phyloP scores from a whole-genome alignment of 2,329 filamentous ascomycete species.

The Microcyclospora tardicrescens region DNA sequence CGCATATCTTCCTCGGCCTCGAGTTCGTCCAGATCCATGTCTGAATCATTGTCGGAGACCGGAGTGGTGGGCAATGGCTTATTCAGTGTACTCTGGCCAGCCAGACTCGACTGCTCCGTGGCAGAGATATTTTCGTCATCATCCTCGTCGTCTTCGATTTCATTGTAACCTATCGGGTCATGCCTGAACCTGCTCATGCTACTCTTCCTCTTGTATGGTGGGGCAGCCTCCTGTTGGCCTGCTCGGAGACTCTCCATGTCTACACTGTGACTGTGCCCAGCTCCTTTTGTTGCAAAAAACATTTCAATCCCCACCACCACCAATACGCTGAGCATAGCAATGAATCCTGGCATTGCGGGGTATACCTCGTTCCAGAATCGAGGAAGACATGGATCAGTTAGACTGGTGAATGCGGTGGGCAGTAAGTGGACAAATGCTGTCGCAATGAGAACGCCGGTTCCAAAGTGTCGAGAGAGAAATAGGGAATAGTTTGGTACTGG shows the following conservation, averaged over 20 bases:
- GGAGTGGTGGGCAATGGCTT: constrained; percentile 21
- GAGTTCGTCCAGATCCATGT: constrained; percentile 24
- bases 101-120: constrained; percentile 10
- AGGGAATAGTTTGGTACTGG: constrained; percentile 46
- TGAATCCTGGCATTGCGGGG: constrained; percentile 63
- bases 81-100: constrained; percentile 11
- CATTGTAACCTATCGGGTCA: constrained; percentile 7
- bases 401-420: constrained; percentile 47
- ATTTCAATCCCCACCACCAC: constrained; percentile 78
- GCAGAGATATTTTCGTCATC: constrained; percentile 6
- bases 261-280: constrained; percentile 43
- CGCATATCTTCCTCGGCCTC: constrained; percentile 15
- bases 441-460: constrained; percentile 44
- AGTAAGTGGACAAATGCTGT: constrained; percentile 49
- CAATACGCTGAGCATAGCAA: constrained; percentile 72
- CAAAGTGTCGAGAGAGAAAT: constrained; percentile 47
- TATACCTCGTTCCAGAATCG: constrained; percentile 70
- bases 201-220: constrained; percentile 2
- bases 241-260: constrained; percentile 17
- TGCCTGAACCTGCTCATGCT: constrained; percentile 15
- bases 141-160: constrained; percentile 2
- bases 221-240: neutral
- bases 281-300: constrained; percentile 63
- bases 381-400: constrained; percentile 56
- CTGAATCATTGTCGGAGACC: constrained; percentile 16